Percentiles rank a stretch among this genome's conserved stretches.
These are phyloP conservation scores for Discostella pseudostelligera DNA, from an alignment of 108 stramenopile genomes.

Conservation along the genomic window DNA sequence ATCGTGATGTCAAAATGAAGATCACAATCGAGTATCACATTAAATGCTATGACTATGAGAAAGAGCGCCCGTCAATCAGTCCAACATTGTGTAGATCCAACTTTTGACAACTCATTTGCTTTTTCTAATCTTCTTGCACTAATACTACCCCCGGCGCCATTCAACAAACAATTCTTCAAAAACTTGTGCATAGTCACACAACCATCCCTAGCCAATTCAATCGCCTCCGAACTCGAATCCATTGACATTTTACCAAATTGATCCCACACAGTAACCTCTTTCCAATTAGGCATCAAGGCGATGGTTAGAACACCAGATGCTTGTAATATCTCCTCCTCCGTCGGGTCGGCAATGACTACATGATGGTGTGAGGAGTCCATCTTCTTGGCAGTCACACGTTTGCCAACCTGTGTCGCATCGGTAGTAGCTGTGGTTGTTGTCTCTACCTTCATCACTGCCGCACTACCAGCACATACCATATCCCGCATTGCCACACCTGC, in stretches of 20 bases:
- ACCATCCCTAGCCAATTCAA: slow-evolving; percentile 73
- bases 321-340: slow-evolving; percentile 49
- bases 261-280: slow-evolving; percentile 80
- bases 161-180: slow-evolving; percentile 62
- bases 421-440: background rate
- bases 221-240: slow-evolving; percentile 52
- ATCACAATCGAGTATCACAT: too few species aligned
- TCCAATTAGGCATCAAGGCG: slow-evolving; percentile 78
- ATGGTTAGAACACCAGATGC: slow-evolving; percentile 58
- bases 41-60: too few species aligned
- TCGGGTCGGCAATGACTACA: slow-evolving; percentile 65
- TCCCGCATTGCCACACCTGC: slow-evolving; percentile 68
- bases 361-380: slow-evolving; percentile 9
- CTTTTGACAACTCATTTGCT: too few species aligned
- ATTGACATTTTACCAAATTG: slow-evolving; percentile 63
- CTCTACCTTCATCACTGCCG: slow-evolving; percentile 50
- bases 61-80: too few species aligned
- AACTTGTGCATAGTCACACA: slow-evolving; percentile 78
- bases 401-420: slow-evolving; percentile 24
- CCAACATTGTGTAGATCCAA: too few species aligned
- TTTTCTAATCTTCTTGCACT: too few species aligned
- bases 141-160: background rate
- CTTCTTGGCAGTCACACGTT: slow-evolving; percentile 6
- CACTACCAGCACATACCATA: slow-evolving; percentile 61
- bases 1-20: too few species aligned